Conservation (phyloP, 1,139 yeast species). For the Scheffersomyces lignicola region DNA sequence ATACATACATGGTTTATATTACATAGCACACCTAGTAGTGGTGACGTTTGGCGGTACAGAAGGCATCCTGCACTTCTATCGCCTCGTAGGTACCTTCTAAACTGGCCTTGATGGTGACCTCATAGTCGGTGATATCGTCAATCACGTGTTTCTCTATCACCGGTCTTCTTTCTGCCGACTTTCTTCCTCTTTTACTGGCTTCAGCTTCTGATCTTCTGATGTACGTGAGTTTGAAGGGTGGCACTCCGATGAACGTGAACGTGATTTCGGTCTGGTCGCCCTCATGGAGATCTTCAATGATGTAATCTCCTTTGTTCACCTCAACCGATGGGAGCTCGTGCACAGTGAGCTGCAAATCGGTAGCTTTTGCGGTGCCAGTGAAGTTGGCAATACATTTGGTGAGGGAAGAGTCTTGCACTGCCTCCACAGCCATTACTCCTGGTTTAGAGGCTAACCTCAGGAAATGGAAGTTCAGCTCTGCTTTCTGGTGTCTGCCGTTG, state of each 20-base stretch:
- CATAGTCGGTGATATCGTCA: constrained; percentile 64
- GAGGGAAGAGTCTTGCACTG: constrained; percentile 75
- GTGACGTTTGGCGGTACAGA: constrained; percentile 48
- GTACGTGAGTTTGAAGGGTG: constrained; percentile 67
- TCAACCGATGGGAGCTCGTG: constrained; percentile 92
- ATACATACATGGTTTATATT: background rate
- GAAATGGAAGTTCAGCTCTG: constrained; percentile 55
- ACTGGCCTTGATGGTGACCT: constrained; percentile 72
- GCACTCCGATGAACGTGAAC: constrained; percentile 67
- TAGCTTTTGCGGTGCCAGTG: constrained; percentile 35
- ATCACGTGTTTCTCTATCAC: constrained; percentile 75
- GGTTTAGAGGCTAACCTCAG: constrained; percentile 78
- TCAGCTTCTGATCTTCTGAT: constrained; percentile 50
- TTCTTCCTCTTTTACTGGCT: constrained; percentile 14
- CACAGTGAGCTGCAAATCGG: constrained; percentile 52
- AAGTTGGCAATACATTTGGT: constrained; percentile 67
- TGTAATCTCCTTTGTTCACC: constrained; percentile 71
- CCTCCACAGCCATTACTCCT: constrained; percentile 68
- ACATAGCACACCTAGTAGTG: background rate
- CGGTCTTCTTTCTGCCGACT: constrained; percentile 23
- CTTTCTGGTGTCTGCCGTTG: constrained; percentile 59
- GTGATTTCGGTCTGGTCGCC: constrained; percentile 80
- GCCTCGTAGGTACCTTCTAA: constrained; percentile 95
- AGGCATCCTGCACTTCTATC: constrained; percentile 78
- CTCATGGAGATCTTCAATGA: constrained; percentile 81